These are phyloP conservation scores for Annona cherimola DNA, from an alignment of 164 flowering plant genomes.

Conservation along the genomic window DNA sequence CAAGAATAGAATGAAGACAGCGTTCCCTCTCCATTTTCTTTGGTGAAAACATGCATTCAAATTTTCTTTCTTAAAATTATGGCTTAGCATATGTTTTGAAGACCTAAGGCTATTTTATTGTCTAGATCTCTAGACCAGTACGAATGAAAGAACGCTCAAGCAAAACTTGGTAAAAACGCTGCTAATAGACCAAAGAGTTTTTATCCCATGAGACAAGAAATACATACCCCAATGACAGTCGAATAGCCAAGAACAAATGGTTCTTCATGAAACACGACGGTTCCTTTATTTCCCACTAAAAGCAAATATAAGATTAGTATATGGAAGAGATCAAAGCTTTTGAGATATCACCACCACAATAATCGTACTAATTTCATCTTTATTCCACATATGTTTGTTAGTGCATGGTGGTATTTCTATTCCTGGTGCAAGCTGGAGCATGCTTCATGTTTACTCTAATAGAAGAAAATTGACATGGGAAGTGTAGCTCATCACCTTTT, in stretches of 20 bases:
- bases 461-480: no score
- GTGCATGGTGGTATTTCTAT: no score
- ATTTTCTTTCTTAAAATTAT: neutral
- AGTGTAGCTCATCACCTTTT: no score
- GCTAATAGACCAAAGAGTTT: neutral
- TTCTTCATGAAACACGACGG: conserved; percentile 75
- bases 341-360: neutral
- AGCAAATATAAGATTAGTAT: conserved; percentile 3
- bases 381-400: no score
- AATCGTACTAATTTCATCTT: neutral
- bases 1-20: no score
- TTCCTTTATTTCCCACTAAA: conserved; percentile 72
- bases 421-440: no score
- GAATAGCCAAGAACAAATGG: conserved; percentile 37
- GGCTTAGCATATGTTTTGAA: neutral
- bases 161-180: neutral
- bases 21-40: neutral
- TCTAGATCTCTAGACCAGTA: neutral
- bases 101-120: neutral
- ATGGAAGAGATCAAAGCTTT: neutral
- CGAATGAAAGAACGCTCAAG: neutral
- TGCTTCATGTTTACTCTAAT: no score
- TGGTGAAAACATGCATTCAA: neutral
- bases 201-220: neutral
- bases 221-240: conserved; percentile 72